Conservation (phyloP, 2,329 filamentous ascomycete genomes). For the Zarea fungicola region DNA sequence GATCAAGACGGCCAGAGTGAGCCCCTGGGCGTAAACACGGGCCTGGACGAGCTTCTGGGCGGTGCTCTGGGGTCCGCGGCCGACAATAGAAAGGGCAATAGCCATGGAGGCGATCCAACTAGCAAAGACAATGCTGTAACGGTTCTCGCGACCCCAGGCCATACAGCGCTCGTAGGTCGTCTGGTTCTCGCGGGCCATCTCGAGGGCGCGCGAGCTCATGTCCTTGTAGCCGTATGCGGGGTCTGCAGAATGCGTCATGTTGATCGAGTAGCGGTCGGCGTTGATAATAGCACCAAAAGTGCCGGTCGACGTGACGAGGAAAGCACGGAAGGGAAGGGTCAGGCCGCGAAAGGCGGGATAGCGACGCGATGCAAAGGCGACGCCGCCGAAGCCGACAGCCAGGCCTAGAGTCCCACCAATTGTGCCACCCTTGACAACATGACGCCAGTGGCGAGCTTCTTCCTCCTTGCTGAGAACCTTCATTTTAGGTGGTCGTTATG, state of each 20-base stretch:
- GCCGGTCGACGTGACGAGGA: slow-evolving; percentile 74
- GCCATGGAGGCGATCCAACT: slow-evolving; percentile 81
- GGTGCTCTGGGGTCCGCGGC: slow-evolving; percentile 67
- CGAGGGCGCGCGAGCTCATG: slow-evolving; percentile 50
- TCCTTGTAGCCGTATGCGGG: slow-evolving; percentile 63
- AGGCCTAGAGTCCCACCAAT: slow-evolving; percentile 68
- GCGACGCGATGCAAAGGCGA: slow-evolving; percentile 62
- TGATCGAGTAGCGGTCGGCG: slow-evolving; percentile 65
- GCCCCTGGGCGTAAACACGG: slow-evolving; percentile 86
- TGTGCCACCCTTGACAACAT: slow-evolving; percentile 73
- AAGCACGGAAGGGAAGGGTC: slow-evolving; percentile 84
- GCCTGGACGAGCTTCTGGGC: slow-evolving; percentile 91
- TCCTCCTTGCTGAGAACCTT: slow-evolving; percentile 95
- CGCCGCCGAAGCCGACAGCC: slow-evolving; percentile 59
- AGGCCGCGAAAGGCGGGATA: slow-evolving; percentile 75
- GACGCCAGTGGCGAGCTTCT: slow-evolving; percentile 76
- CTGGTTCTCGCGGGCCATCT: slow-evolving; percentile 53
- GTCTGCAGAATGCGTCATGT: slow-evolving; percentile 66
- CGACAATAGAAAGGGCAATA: slow-evolving; percentile 67
- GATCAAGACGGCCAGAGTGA: slow-evolving; percentile 80
- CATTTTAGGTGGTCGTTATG: slow-evolving; percentile 51
- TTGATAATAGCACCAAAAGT: slow-evolving; percentile 86
- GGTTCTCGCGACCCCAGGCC: slow-evolving; percentile 71
- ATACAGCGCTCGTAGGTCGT: slow-evolving; percentile 54
- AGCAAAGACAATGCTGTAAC: slow-evolving; percentile 79